Base-by-base conservation (phyloP, 164 flowering plant genomes). In the Umbilicus rupestris region DNA sequence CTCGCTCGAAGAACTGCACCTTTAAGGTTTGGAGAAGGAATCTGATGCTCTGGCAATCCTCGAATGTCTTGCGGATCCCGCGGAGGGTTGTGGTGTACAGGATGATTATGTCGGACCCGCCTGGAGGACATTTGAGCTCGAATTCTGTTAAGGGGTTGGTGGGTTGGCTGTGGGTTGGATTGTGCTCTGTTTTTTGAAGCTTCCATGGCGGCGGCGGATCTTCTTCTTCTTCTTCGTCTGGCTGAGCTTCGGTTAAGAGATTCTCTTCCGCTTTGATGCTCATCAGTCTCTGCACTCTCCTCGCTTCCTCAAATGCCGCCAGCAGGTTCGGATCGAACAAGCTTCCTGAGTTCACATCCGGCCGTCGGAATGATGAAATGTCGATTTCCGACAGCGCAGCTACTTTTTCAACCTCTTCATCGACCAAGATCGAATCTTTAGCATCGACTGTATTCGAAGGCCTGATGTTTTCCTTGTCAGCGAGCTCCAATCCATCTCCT, bases 1-100 rank as follows among this genome's bases (percentile, higher is more conserved):
- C 99, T 39, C 97, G 77, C 75, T 94, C 99, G 22, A 20, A 67
- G 67, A 50, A 91, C 64, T 73, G 0, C 10, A 94, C 73, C 41
- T 73, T 68, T 41, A 89, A 82, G 68, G 81, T 85, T 41, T 85
- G 81, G 42, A 92, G 55, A 6, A 94, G 71, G 50, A 85, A 88
- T 3, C 84, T 71, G 29, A 90, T 64, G 39, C 78, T 81, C 26
- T 65, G 72, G 63, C 99, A 91, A 8, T 89, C 90, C 69, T 92
- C 96, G 49, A 89, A 94, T 0, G 96, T 92, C 74, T 88, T 89
- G 64, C 99, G 71, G 10, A 95, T 86, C 37, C 96, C 92, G 62
- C 94, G 72, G 0, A 95, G 78, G n/a, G 86, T 85, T 0, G 99
- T 95, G 5, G 92, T 82, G 80, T 92, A 95, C 0, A 95, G 72